Evolutionary conservation across 306 rosid genomes (phyloP).

Genomic region (Cyclanthera cordifolia): DNA sequence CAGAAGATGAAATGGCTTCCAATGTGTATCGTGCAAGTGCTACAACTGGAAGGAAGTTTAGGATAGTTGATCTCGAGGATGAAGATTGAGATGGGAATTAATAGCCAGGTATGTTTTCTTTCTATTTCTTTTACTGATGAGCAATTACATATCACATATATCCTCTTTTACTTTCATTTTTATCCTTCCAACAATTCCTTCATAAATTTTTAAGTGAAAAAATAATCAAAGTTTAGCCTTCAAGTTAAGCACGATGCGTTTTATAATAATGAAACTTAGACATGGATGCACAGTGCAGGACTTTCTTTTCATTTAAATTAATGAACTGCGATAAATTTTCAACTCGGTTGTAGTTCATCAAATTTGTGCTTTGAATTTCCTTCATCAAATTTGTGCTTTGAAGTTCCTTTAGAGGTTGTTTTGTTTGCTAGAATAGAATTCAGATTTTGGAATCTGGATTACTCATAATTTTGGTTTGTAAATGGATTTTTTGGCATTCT

Average conservation of each 20-base stretch:
- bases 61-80: constrained; percentile 70
- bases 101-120: neutral
- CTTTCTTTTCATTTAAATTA: neutral
- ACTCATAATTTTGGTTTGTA: no score
- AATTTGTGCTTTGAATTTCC: neutral
- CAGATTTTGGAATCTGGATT: no score
- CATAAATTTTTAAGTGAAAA: neutral
- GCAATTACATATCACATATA: neutral
- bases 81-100: constrained; percentile 37
- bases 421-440: no score
- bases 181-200: neutral
- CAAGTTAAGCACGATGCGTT: neutral
- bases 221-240: neutral
- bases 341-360: neutral
- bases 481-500: no score
- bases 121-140: neutral
- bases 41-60: constrained; percentile 50
- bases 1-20: constrained; percentile 44
- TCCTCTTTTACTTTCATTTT: neutral
- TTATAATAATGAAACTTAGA: neutral
- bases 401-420: neutral
- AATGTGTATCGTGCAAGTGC: constrained; percentile 24
- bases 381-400: neutral
- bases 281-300: neutral
- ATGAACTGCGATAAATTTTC: neutral